These are phyloP conservation scores for Fusarium robinianum DNA, from an alignment of 2,329 filamentous ascomycete genomes.

Conservation along the genomic window DNA sequence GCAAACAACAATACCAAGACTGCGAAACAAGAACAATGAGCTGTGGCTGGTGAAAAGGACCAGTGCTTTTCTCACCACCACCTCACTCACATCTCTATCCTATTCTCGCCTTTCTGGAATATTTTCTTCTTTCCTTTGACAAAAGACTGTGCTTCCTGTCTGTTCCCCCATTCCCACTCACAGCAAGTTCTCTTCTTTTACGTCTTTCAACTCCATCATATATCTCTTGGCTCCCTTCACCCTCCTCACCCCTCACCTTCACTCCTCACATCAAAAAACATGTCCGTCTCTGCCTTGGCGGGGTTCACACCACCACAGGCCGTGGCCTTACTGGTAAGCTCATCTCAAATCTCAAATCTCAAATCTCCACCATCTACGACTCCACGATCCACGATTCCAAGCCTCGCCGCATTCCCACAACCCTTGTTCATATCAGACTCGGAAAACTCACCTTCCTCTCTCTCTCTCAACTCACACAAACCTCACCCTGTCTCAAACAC, in stretches of 20 bases:
- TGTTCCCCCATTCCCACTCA: slow-evolving; percentile 15
- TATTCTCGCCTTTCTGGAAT: slow-evolving; percentile 9
- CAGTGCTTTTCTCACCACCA: slow-evolving; percentile 13
- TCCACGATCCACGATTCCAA: background rate
- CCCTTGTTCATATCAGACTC: background rate
- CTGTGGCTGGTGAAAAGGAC: slow-evolving; percentile 25
- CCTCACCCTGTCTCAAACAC: background rate
- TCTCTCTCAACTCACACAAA: slow-evolving; percentile 32
- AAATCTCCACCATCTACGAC: background rate
- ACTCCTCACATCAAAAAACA: slow-evolving; percentile 3
- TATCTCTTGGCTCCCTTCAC: background rate
- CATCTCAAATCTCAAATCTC: slow-evolving; percentile 3
- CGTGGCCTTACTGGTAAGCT: slow-evolving; percentile 32
- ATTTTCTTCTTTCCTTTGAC: slow-evolving; percentile 10
- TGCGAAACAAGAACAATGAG: slow-evolving; percentile 2
- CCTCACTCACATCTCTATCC: background rate
- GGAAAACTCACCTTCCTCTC: background rate
- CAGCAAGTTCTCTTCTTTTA: slow-evolving; percentile 6
- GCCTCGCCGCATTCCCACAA: background rate
- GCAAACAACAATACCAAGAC: slow-evolving; percentile 13
- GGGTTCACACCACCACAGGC: slow-evolving; percentile 32
- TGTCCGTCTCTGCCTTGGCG: slow-evolving; percentile 14
- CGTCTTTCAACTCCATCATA: slow-evolving; percentile 2
- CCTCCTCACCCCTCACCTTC: background rate
- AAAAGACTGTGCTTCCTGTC: slow-evolving; percentile 6